These are phyloP conservation scores for Saturnispora sanitii DNA, from an alignment of 805 yeast species.

Conservation along the genomic window DNA sequence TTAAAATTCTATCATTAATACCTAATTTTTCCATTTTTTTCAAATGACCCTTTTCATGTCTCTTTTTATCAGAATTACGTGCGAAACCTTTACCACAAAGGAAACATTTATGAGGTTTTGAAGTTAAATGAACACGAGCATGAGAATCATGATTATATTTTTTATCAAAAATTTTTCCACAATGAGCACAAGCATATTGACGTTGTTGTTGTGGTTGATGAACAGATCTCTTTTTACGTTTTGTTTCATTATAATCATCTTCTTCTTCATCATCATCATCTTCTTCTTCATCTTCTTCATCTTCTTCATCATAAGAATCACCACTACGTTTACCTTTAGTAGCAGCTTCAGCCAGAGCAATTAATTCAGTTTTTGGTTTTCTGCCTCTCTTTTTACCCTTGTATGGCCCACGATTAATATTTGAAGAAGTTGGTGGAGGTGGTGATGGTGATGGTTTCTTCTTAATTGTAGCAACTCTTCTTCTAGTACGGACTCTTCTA, in stretches of 20 bases:
- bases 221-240: neutral
- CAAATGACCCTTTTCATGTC: conserved; percentile 13
- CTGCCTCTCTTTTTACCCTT: conserved; percentile 10
- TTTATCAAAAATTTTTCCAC: conserved; percentile 13
- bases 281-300: neutral
- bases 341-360: conserved; percentile 10
- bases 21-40: conserved; percentile 9
- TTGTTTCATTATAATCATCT: conserved; percentile 5
- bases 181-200: conserved; percentile 10
- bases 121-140: conserved; percentile 11
- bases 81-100: conserved; percentile 14
- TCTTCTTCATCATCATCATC: conserved; percentile 2
- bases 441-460: conserved; percentile 5
- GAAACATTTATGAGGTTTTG: conserved; percentile 12
- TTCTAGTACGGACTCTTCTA: conserved; percentile 7
- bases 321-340: neutral
- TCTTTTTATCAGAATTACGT: conserved; percentile 12
- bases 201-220: conserved; percentile 1
- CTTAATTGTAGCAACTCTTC: conserved; percentile 7
- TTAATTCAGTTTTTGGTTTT: conserved; percentile 8
- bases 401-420: conserved; percentile 4
- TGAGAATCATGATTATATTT: conserved; percentile 15
- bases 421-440: neutral
- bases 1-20: conserved; percentile 6
- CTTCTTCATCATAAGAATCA: neutral